Conservation (phyloP, 2,329 filamentous ascomycete genomes). For the Alternaria metachromatica region DNA sequence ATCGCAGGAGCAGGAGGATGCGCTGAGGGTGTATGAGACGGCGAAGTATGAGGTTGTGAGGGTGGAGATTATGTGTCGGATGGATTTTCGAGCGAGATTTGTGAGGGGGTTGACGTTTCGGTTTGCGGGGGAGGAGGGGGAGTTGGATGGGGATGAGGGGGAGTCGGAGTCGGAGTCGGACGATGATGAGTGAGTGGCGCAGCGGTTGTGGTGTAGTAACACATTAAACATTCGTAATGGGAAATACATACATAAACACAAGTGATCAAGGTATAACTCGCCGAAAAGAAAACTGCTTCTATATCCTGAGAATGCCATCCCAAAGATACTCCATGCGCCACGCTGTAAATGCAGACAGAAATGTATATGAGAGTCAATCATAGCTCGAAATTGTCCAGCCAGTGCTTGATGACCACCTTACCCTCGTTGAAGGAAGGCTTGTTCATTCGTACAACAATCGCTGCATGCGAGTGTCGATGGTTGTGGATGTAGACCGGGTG, state of each 20-base stretch:
- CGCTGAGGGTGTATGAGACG: constrained; percentile 5
- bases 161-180: background rate
- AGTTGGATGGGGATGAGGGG: background rate
- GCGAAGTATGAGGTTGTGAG: constrained; percentile 12
- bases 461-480: constrained; percentile 79
- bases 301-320: background rate
- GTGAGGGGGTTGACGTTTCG: constrained; percentile 4
- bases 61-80: background rate
- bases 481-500: constrained; percentile 77
- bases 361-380: too few species aligned
- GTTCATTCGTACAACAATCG: constrained; percentile 80
- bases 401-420: constrained; percentile 78
- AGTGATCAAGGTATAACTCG: background rate
- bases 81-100: background rate
- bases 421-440: constrained; percentile 76
- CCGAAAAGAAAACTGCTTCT: background rate
- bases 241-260: background rate
- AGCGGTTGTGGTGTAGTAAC: background rate
- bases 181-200: background rate
- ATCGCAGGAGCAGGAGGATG: constrained; percentile 6
- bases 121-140: background rate
- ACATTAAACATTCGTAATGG: background rate
- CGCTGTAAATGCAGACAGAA: constrained; percentile 13
- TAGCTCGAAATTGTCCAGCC: constrained; percentile 73
- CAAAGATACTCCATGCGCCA: constrained; percentile 11